Percentiles rank a stretch among this genome's conserved stretches.
These are phyloP conservation scores for Scenedesmus sp. DNA, from an alignment of 163 green algal genomes.

Conservation along the genomic window DNA sequence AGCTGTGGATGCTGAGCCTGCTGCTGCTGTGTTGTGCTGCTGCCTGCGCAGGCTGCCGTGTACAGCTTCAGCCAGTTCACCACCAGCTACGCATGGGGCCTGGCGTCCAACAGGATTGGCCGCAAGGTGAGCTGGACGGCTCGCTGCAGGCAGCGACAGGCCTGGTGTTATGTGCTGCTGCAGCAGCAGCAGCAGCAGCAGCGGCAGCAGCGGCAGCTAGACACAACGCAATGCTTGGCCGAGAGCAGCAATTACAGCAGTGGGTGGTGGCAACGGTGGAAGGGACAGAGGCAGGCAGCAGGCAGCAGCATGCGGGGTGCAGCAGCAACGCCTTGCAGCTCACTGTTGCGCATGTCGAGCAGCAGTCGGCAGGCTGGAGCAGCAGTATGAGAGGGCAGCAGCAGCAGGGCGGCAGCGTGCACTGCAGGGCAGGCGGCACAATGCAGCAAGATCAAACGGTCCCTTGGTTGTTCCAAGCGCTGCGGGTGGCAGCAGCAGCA, in stretches of 20 bases:
- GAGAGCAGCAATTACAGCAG: neutral
- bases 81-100: constrained; percentile 58
- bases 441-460: neutral
- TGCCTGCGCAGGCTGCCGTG: neutral
- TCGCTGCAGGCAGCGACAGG: no score
- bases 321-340: no score
- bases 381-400: neutral
- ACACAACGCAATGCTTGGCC: no score
- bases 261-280: neutral
- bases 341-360: neutral
- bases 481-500: neutral
- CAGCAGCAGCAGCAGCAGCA: neutral
- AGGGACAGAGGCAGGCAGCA: no score
- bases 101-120: constrained; percentile 55
- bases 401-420: no score
- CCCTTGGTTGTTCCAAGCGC: neutral
- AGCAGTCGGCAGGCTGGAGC: no score
- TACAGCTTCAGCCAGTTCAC: neutral
- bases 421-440: neutral
- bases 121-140: constrained; percentile 57
- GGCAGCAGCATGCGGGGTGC: no score
- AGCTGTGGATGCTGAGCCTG: neutral
- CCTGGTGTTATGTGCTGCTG: neutral
- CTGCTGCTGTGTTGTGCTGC: neutral
- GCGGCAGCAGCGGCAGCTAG: neutral